Base-by-base conservation (phyloP, 176 grass and related monocot genomes). In the Ensete ventricosum region DNA sequence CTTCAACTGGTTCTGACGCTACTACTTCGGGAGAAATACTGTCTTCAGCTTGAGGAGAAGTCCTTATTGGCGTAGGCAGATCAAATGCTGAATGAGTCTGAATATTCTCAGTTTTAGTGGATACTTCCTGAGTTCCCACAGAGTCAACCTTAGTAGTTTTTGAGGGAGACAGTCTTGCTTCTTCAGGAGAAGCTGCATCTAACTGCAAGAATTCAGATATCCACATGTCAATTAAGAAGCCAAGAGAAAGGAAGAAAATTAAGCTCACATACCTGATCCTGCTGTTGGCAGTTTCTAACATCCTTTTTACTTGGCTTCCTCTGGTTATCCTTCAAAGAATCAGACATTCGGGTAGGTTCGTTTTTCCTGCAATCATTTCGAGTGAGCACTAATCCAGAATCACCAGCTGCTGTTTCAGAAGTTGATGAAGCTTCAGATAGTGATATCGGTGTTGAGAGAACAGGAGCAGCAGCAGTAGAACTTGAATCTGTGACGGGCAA, bases 251-350 rank as follows among this genome's bases (percentile, higher is more conserved):
- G 69, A 65, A 22, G 1, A 11, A 6, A 75, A 3, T 53, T 14
- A 48, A 79, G 67, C 74, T 43, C 17, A 52, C 52, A 68, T 75
- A 90, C 94, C 84, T 93, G 83, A 73, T 69, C 73, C 19, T 84
- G 85, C 71, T 90, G 81, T 34, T 78, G 78, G 5, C 63, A 68
- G 77, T 76, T 83, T 69, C 62, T 88, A 48, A 77, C 25, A 8
- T 87, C 93, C 57, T 82, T 84, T 81, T 81, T 90, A 82, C 49
- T 23, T 1, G 13, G 1, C 51, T 50, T 86, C 50, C 88, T 95
- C 64, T 85, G 83, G 66, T 59, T 81, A 88, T 98, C 94, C 72
- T 91, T 87, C 57, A 76, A 77, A 75, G 78, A 84, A 23, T 87
- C 86, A 16, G 57, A 72, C 87, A 25, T 91, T 82, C 72, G 85